Evolutionary conservation across 2,329 filamentous ascomycete species (phyloP), one percentile per base, ranked within the genome.

Genomic region (Talaromyces sp.): DNA sequence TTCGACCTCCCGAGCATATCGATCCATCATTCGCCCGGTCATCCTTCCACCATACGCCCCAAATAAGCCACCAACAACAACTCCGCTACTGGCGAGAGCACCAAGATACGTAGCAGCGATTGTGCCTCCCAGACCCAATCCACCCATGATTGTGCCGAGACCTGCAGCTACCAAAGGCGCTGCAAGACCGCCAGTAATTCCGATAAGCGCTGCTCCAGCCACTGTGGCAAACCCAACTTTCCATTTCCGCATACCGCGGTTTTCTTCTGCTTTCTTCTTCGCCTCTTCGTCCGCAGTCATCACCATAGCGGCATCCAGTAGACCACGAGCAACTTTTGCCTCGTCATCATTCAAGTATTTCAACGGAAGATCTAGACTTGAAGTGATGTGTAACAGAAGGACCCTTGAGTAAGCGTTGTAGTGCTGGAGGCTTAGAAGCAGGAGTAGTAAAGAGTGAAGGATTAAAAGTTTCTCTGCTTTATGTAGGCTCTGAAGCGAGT

Each of bases 21-120:
- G 83, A 66, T 96, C 91, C 82, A 97, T 90, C 82, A 93, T 91
- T 73, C 92, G 89, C 58, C 88, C 87, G 0, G 90, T 90, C 82
- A 96, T 93, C 40, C 88, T 86, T 1, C 89, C 87, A 51, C 90
- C 90, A 71, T 96, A 96, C n/a, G 95, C 91, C 8, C 95, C 95
- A 70, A 98, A 97, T 44, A 98, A 79, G 42, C 89, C 87, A 16
- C 93, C 94, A 33, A 96, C 89, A 50, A 92, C 81, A 16, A 95
- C 84, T 5, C 88, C 86, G 64, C 89, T 95, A 42, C 93, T 88
- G 2, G 92, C 89, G 70, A 97, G 82, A 18, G 87, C 84, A 10
- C 93, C 94, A 0, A 98, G 79, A 59, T 96, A 86, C 1, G 87
- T 87, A 23, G 92, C 91, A 10, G 91, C 89, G 27, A 88, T 87